Conservation (phyloP, 2,329 filamentous ascomycete genomes). For the Cercospora sp. region DNA sequence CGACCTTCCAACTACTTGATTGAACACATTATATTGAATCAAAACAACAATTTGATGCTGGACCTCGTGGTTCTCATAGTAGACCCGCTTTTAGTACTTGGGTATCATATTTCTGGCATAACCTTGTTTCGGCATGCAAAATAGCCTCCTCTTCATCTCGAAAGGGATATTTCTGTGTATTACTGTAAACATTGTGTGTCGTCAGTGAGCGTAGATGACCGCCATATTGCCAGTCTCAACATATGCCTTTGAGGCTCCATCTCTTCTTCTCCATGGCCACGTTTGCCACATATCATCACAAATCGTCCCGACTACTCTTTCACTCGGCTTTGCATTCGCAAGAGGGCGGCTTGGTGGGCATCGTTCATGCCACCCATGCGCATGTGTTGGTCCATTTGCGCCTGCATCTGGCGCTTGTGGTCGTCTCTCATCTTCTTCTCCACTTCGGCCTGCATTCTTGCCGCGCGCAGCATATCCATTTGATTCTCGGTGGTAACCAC, state of each 20-base stretch:
- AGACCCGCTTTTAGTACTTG: not conserved
- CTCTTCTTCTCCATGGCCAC: not conserved
- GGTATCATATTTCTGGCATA: slow-evolving; percentile 6
- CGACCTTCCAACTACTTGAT: not conserved
- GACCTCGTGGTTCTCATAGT: not conserved
- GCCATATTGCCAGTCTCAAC: not conserved
- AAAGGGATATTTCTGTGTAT: not conserved
- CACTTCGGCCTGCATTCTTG: slow-evolving; percentile 60
- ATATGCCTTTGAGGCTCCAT: not conserved
- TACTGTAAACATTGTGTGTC: not conserved
- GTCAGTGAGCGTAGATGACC: not conserved
- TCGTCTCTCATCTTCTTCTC: slow-evolving; percentile 58
- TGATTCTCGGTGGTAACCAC: slow-evolving; percentile 36
- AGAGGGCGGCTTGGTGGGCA: slow-evolving; percentile 75
- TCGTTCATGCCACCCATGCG: slow-evolving; percentile 72
- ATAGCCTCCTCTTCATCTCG: slow-evolving; percentile 1
- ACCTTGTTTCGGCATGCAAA: not conserved
- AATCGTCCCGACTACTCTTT: slow-evolving; percentile 15
- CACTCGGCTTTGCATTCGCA: slow-evolving; percentile 68
- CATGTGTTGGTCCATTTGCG: slow-evolving; percentile 74
- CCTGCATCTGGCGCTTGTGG: slow-evolving; percentile 58
- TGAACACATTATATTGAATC: slow-evolving; percentile 2
- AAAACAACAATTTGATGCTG: not conserved
- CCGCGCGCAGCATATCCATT: slow-evolving; percentile 59
- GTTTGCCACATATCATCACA: not conserved